Evolutionary conservation across 2,329 filamentous ascomycete genomes (phyloP), one percentile per base, ranked within the genome.

Genomic region (Dissoconium aciculare): DNA sequence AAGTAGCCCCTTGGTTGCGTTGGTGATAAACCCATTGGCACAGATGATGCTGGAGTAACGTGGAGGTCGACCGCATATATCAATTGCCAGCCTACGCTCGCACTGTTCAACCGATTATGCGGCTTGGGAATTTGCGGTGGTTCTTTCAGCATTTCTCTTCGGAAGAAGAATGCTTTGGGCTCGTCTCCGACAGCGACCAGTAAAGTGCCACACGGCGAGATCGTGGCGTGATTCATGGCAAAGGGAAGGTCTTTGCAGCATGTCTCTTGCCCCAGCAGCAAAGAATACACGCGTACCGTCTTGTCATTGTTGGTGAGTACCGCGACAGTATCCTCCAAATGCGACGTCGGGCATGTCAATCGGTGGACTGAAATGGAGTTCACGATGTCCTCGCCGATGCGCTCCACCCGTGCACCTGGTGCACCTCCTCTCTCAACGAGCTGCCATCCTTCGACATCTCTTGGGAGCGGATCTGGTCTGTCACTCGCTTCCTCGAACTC

Each of bases 141-240:
- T 11, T 34, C 35, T 9, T 49, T 44, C 27, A 38, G 26, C 15
- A 54, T 41, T 11, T 47, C 40, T 39, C 76, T 64, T 40, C 70
- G 62, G 53, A 92, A 89, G 41, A 95, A 74, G 54, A 89, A 94
- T 12, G 87, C 71, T 40, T 74, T 80, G 1, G 83, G 78, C 45
- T 85, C 78, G 50, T 98, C 89, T 24, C 87, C 80, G 26, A 95
- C 80, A 2, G 84, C 81, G 4, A 85, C 68, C 12, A 95, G 64
- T 8, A 87, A 58, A 12, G 67, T 69, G 1, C 85, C 87, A 51
- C 94, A 79, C 0, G 87, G 89, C 5, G 87, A 94, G 31, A 98
- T 76, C n/a, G 85, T 72, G 17, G 85, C 82, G 49, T 91, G 83
- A 47, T 98, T 98, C 60, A 95, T 87, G 41, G 75, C 79, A 50